phyloP scores from a whole-genome alignment of 2,329 filamentous ascomycete genomes.

The Alternaria brassicae region DNA sequence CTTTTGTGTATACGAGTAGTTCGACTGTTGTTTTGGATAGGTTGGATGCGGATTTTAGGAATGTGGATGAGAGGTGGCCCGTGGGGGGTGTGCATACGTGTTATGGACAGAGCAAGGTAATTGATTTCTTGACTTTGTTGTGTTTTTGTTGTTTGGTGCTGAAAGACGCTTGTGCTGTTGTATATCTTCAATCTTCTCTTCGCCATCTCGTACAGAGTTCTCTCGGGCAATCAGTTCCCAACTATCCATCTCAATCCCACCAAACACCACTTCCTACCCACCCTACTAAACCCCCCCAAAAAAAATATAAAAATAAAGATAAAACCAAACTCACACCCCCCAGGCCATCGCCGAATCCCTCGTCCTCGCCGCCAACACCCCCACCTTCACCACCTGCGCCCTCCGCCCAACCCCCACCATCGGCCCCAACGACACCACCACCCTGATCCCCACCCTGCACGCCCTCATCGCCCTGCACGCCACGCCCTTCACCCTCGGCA shows the following conservation, averaged over 20 bases:
- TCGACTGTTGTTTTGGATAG: constrained; percentile 89
- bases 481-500: constrained; percentile 80
- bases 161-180: not conserved
- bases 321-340: constrained; percentile 26
- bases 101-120: constrained; percentile 90
- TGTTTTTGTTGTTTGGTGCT: not conserved
- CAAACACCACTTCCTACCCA: not conserved
- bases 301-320: constrained; percentile 21
- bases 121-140: constrained; percentile 8
- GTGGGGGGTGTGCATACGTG: constrained; percentile 74
- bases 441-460: constrained; percentile 76
- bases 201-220: not conserved
- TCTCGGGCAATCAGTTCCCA: not conserved
- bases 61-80: constrained; percentile 85
- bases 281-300: not conserved
- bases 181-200: not conserved
- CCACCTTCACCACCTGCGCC: constrained; percentile 74
- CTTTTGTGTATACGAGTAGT: constrained; percentile 89
- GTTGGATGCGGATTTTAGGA: constrained; percentile 72
- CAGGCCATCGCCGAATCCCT: constrained; percentile 80
- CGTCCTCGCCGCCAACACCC: constrained; percentile 76
- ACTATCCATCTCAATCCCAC: not conserved
- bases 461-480: constrained; percentile 72
- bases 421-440: constrained; percentile 83
- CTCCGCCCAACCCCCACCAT: constrained; percentile 90